These are phyloP conservation scores for Fusarium sp. DNA, from an alignment of 2,329 filamentous ascomycete genomes.

Conservation along the genomic window DNA sequence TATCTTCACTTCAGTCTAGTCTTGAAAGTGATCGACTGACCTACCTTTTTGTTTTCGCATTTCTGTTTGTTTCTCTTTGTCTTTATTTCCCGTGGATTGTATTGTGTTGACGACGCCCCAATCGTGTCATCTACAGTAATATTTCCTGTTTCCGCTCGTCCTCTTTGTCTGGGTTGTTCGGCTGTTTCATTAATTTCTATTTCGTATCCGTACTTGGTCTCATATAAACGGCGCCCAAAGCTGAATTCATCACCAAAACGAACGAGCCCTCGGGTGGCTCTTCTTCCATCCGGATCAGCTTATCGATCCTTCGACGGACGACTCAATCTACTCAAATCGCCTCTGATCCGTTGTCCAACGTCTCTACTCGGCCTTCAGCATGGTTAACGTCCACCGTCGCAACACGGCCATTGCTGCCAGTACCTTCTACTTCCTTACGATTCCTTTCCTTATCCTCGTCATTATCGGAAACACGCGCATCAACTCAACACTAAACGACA, in stretches of 20 bases:
- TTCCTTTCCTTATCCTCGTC: conserved; percentile 83
- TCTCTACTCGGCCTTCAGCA: conserved; percentile 10
- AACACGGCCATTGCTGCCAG: conserved; percentile 74
- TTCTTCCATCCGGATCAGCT: neutral
- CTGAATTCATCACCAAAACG: conserved; percentile 25
- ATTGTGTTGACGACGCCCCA: conserved; percentile 13
- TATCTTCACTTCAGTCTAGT: conserved; percentile 15
- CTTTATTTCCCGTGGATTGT: conserved; percentile 15
- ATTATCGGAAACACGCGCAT: conserved; percentile 80
- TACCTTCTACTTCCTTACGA: conserved; percentile 77
- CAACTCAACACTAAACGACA: conserved; percentile 70
- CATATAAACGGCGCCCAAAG: neutral
- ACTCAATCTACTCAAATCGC: neutral
- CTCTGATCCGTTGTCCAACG: conserved; percentile 1
- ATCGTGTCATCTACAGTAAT: conserved; percentile 2
- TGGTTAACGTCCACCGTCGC: conserved; percentile 55
- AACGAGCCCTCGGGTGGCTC: conserved; percentile 23
- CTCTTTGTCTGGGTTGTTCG: neutral
- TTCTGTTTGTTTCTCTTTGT: conserved; percentile 17
- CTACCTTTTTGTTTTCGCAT: conserved; percentile 2
- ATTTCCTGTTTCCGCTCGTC: conserved; percentile 2
- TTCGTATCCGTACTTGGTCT: neutral
- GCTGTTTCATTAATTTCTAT: conserved; percentile 16
- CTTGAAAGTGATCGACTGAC: conserved; percentile 3
- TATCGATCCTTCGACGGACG: neutral